Percentiles rank a stretch among this genome's conserved stretches.
Evolutionary conservation across 805 yeast genomes (phyloP).

Genomic region (Candida alai): DNA sequence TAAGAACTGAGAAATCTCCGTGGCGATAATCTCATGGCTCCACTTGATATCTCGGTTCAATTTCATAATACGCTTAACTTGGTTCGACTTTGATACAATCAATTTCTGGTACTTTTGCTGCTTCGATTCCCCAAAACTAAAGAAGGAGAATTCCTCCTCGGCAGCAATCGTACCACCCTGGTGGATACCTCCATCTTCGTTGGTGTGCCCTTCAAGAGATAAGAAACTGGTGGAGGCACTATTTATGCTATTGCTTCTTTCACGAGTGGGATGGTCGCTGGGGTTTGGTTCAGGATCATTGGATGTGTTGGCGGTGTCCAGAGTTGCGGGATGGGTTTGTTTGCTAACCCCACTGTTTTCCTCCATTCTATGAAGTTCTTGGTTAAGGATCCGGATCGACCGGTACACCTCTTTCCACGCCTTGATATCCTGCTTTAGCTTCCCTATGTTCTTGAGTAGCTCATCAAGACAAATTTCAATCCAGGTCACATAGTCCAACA

Average conservation of each 20-base stretch:
- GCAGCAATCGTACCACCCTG: no score
- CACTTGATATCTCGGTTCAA: constrained; percentile 45
- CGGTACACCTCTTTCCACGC: constrained; percentile 30
- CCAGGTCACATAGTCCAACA: constrained; percentile 9
- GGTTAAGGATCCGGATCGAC: constrained; percentile 23
- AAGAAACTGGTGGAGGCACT: constrained; percentile 1
- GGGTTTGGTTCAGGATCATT: no score
- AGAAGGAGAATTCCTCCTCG: constrained; percentile 20
- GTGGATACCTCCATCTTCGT: not conserved
- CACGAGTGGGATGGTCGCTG: not conserved
- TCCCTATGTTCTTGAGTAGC: constrained; percentile 20
- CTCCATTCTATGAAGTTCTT: constrained; percentile 27
- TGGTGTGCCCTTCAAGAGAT: no score
- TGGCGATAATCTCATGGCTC: constrained; percentile 61
- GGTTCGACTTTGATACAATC: constrained; percentile 36
- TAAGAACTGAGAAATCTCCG: constrained; percentile 57
- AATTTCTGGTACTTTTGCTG: constrained; percentile 45
- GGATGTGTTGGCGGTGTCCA: not conserved
- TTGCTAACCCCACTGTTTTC: constrained; percentile 11
- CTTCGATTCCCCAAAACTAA: constrained; percentile 46
- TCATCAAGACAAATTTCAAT: constrained; percentile 9
- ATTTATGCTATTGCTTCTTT: not conserved
- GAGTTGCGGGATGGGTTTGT: not conserved
- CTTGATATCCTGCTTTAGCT: constrained; percentile 20
- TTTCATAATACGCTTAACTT: constrained; percentile 37